phyloP scores from a whole-genome alignment of 371 early-diverging fungal genomes.

The Mortierella sp. region DNA sequence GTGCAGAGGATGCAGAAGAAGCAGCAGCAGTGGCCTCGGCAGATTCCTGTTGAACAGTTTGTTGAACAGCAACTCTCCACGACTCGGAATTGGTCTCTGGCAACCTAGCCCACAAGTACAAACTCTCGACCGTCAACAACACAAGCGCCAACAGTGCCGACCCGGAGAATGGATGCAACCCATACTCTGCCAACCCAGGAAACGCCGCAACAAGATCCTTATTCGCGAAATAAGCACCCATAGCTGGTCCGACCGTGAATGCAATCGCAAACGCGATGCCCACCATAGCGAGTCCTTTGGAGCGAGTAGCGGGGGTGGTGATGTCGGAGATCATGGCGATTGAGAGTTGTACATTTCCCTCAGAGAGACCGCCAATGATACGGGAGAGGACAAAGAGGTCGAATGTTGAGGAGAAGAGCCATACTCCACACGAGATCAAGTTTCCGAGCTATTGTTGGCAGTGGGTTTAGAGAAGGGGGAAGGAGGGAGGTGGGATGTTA shows the following conservation, averaged over 20 bases:
- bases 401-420: conserved; percentile 92
- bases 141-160: conserved; percentile 90
- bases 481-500: background rate
- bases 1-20: background rate
- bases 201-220: conserved; percentile 71
- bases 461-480: background rate
- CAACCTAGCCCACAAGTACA: conserved; percentile 78
- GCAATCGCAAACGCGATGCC: conserved; percentile 97
- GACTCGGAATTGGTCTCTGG: conserved; percentile 86
- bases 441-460: conserved; percentile 82
- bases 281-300: conserved; percentile 90
- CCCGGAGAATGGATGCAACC: conserved; percentile 83
- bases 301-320: conserved; percentile 83
- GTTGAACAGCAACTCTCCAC: conserved; percentile 43
- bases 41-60: conserved; percentile 29
- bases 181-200: conserved; percentile 68
- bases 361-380: conserved; percentile 93
- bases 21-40: background rate
- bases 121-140: conserved; percentile 84
- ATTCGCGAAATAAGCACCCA: conserved; percentile 93
- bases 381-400: conserved; percentile 88
- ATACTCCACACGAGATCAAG: conserved; percentile 84
- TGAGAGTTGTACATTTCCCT: conserved; percentile 97
- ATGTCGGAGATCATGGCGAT: conserved; percentile 97
- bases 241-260: conserved; percentile 95